Evolutionary conservation across 78 protist genomes (phyloP), one percentile per base, ranked within the genome.

Genomic region (slime mould (Dictyostelium discoideum)): DNA sequence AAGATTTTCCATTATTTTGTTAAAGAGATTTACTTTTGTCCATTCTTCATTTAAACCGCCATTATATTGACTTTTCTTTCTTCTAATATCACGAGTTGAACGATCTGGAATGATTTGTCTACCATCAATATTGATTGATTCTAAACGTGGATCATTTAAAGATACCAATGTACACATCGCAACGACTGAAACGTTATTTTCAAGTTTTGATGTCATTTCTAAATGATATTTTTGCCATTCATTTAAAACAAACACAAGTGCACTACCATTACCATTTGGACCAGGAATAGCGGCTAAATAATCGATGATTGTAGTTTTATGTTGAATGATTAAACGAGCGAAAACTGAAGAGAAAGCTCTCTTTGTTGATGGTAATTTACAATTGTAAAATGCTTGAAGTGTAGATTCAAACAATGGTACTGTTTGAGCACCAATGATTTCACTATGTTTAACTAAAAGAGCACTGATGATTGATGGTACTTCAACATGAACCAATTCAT

Each of bases 221-320:
- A 20, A 60, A 46, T 78, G 86, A 39, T n/a, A 67, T 11, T 89
- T 89, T 14, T 39, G 39, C 94, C 94, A 89, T 46, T 89, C 87
- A 48, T 81, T 89, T 44, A 89, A 40, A 18, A 89, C 77, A 37
- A 39, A 50, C 26, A 11, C 44, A 0, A 85, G 46, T 4, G 83
- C 90, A 69, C 7, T 85, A 2, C n/a, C 54, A 10, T 39, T 9
- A 69, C 77, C 77, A n/a, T 69, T 69, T 69, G 81, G 79, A 44
- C 54, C 37, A 6, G 79, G 90, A 1, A 69, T 13, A 44, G 32
- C 40, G 26, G n/a, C n/a, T 22, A 85, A 69, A 44, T 50, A 85
- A 44, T 85, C 90, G 7, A 89, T 37, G 42, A 81, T 79, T 2
- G 73, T 18, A 7, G 29, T 39, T 20, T 26, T 85, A 14, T 85